Evolutionary conservation across 2,329 filamentous ascomycete genomes (phyloP).

Genomic region (Onygena corvina): DNA sequence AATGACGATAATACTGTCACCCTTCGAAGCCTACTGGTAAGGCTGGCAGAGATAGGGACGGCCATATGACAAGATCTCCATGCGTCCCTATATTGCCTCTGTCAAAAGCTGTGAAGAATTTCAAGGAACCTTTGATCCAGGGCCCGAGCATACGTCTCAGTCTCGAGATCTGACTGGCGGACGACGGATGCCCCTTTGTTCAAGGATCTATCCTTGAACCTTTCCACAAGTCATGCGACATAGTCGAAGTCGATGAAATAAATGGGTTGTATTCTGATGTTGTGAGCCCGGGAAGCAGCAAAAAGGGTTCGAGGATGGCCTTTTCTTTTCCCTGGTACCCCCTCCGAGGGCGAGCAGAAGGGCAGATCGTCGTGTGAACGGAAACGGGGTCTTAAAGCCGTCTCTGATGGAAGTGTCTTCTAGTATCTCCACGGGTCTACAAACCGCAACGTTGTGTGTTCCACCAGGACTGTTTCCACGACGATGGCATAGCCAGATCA

Average conservation of each 20-base stretch:
- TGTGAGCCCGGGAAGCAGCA: background rate
- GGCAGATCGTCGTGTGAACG: background rate
- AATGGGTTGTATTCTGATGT: background rate
- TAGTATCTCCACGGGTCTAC: background rate
- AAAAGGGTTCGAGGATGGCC: background rate
- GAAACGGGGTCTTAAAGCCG: background rate
- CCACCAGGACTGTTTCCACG: too few relatives aligned
- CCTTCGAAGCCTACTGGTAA: background rate
- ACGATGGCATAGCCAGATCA: too few relatives aligned
- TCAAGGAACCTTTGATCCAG: background rate
- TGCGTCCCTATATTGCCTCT: background rate
- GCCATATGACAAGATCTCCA: conserved; percentile 3
- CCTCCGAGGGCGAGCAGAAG: background rate
- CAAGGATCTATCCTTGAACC: background rate
- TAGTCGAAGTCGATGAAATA: background rate
- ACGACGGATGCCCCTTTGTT: background rate
- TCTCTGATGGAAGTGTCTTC: background rate
- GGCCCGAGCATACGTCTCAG: background rate
- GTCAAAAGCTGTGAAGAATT: background rate
- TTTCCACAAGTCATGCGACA: background rate
- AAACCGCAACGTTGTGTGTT: background rate
- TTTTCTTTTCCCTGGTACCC: background rate
- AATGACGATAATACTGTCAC: background rate
- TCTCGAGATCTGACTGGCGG: conserved; percentile 2
- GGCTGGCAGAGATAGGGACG: background rate